These are phyloP conservation scores for Cercospora brassicicola DNA, from an alignment of 2,329 filamentous ascomycete species.

Conservation along the genomic window DNA sequence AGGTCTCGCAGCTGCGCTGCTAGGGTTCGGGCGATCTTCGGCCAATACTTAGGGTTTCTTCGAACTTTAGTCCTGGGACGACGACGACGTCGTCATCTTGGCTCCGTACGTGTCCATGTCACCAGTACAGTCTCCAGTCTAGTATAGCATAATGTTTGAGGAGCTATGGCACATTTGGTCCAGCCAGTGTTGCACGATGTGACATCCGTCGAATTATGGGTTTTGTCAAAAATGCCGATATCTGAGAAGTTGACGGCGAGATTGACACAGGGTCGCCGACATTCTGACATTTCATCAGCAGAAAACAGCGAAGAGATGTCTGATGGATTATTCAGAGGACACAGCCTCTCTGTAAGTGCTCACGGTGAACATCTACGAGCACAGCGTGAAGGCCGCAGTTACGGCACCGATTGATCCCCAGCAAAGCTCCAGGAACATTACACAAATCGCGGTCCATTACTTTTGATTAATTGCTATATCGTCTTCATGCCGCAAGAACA, in stretches of 20 bases:
- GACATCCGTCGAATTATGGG: not conserved
- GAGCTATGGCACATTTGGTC: not conserved
- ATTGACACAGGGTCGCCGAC: not conserved
- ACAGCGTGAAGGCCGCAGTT: not conserved
- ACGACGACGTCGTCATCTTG: not conserved
- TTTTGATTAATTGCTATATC: not conserved
- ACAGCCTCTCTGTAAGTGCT: not conserved
- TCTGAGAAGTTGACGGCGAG: not conserved
- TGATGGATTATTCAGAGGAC: not conserved
- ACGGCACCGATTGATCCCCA: not conserved
- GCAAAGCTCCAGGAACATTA: not conserved
- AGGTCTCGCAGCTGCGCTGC: not conserved
- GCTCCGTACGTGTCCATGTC: not conserved
- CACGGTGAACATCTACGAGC: not conserved
- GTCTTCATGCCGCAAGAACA: not conserved
- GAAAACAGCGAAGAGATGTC: not conserved
- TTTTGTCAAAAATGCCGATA: not conserved
- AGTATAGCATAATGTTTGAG: not conserved
- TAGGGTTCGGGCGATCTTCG: not conserved
- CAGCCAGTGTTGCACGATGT: not conserved
- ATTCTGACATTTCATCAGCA: not conserved
- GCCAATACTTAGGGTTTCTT: not conserved
- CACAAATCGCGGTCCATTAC: not conserved
- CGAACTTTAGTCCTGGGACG: not conserved
- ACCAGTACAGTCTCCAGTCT: not conserved